Evolutionary conservation across 164 flowering plant species (phyloP), one percentile per base, ranked within the genome.

Genomic region (Chloranthus sessilifolius): DNA sequence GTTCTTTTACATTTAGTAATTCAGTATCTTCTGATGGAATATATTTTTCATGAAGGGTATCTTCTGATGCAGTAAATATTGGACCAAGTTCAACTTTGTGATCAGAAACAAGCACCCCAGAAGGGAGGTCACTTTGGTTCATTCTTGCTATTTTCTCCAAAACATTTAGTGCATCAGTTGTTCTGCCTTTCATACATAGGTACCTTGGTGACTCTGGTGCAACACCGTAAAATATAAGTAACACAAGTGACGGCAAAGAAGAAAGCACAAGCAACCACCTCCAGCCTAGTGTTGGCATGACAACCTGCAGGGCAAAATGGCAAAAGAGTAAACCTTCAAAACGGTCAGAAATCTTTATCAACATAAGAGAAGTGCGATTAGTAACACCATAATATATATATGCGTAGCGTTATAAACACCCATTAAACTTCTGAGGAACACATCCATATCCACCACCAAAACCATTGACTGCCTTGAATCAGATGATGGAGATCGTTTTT

Each of bases 241-340:
- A 80, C 37, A 79, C 37, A 1, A 71, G 71, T 15, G 95, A 73
- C 17, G 98, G 96, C 4, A 88, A 33, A 53, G 90, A 63, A 43
- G 96, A 88, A 22, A 91, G 21, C 27, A 71, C 95, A 59, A 88
- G 90, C 50, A 91, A 59, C 96, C 96, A 91, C 63, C 98, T 85
- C 98, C 98, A 88, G 26, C 95, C 95, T 59, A 85, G 55, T 48
- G 44, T 79, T 34, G 98, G 98, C 98, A 91, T 83, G 56, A 85
- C 55, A 43, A 73, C 42, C 98, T 91, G 75, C 70, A 70, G 47
- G 26, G 22, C 3, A 53, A 50, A 20, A 29, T 27, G 14, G 2
- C 12, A n/a, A 12, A 16, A 29, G 7, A 12, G 43, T 35, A 22
- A 25, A 17, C n/a, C n/a, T n/a, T n/a, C n/a, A n/a, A n/a, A n/a